A percentile compares a stretch with the other conserved stretches of the same genome.
Evolutionary conservation across 2,329 filamentous ascomycete species (phyloP).

Genomic region (Lecanoromycetidae sp.): DNA sequence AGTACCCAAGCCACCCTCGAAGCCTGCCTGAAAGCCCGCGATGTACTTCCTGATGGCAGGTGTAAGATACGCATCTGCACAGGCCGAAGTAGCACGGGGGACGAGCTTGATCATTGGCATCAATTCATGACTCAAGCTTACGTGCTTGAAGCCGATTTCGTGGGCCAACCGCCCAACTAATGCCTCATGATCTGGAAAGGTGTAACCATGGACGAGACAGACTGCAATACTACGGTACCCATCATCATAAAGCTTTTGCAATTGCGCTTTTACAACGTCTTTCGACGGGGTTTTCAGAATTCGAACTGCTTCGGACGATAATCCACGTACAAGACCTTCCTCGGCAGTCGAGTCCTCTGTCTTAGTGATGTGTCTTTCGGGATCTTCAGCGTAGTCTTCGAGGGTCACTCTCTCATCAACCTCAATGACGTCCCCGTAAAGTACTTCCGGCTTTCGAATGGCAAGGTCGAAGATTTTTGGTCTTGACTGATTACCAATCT

Average conservation of each 20-base stretch:
- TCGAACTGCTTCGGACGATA: constrained; percentile 63
- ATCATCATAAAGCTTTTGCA: constrained; percentile 55
- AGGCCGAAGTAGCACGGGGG: constrained; percentile 62
- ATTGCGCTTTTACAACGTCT: constrained; percentile 42
- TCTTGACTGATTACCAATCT: constrained; percentile 81
- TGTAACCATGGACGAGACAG: constrained; percentile 85
- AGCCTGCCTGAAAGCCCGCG: constrained; percentile 64
- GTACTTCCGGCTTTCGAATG: constrained; percentile 72
- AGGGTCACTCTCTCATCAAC: constrained; percentile 82
- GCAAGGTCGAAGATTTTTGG: constrained; percentile 86
- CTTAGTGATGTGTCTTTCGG: constrained; percentile 37
- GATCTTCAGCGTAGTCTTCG: constrained; percentile 86
- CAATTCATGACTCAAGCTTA: constrained; percentile 66
- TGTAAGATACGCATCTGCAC: constrained; percentile 68
- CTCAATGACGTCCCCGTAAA: constrained; percentile 79
- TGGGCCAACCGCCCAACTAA: constrained; percentile 62
- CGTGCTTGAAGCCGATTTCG: constrained; percentile 71
- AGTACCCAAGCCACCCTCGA: constrained; percentile 66
- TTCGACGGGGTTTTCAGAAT: constrained; percentile 50
- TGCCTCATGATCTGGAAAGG: constrained; percentile 75
- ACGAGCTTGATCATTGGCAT: constrained; percentile 86
- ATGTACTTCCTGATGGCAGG: constrained; percentile 70
- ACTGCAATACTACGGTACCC: constrained; percentile 76
- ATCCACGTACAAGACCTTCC: constrained; percentile 52
- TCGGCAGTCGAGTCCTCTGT: constrained; percentile 31